Base-by-base conservation (phyloP, 345 rosid genomes). In the Syzygium aqueum region DNA sequence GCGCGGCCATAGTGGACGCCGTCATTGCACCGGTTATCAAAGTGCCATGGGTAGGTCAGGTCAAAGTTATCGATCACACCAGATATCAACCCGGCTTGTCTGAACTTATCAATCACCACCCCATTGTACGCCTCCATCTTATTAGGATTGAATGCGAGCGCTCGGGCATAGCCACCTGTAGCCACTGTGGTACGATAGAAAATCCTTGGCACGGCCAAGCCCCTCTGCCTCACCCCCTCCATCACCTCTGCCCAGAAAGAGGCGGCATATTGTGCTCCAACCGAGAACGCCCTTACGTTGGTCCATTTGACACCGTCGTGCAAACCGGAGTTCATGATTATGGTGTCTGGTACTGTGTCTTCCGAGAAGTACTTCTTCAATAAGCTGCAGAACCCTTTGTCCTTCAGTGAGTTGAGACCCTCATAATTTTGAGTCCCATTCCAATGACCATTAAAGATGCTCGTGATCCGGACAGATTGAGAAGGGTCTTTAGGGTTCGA, bases 1-100 rank as follows among this genome's bases (percentile, higher is more conserved):
- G 95, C 94, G 88, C 99, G 94, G 28, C 99, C 99, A 30, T 97
- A 97, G 87, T 97, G 99, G 23, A 97, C 99, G 0, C 99, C 99
- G 40, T 97, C 98, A 7, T 91, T 97, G 88, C 99, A 96, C 61
- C 98, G 89, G 85, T 95, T 96, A 91, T 97, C 98, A 40, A 87
- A 97, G 91, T 97, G 99, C 99, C 99, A 97, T 1, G 99, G 98
- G 90, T 86, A 95, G 15, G 99, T 97, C 94, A 97, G 91, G 87
- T 97, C 99, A 0, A 96, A 96, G 90, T 96, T 91, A 89, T 96
- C 99, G 0, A 97, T 92, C 88, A 97, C 95, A 22, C 95, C 91
- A 5, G 97, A 89, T 17, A 97, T 83, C 80, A 97, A 43, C 86
- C 96, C 94, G 0, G 92, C 96, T 80, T 85, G 89, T 89, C 93